A percentile compares a stretch with the other conserved stretches of the same genome.
phyloP scores from a whole-genome alignment of 371 early-diverging fungal genomes.

The Rhizopus delemar region DNA sequence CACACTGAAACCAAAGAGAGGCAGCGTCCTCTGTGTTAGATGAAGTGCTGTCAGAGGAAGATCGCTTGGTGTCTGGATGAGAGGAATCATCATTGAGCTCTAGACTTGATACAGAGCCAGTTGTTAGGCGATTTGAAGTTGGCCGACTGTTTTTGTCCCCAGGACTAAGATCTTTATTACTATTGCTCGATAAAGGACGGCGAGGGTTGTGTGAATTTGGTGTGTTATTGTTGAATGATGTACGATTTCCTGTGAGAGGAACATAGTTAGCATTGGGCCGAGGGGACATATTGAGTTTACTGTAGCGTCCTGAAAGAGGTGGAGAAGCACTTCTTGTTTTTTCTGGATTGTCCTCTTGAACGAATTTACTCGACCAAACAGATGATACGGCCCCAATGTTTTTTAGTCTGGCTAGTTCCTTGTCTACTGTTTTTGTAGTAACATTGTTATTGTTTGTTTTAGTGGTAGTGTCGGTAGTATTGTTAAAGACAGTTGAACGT shows the following conservation, averaged over 20 bases:
- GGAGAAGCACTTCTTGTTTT: conserved; percentile 10
- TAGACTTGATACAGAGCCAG: not conserved
- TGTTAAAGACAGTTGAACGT: conserved; percentile 19
- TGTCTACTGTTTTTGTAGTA: conserved; percentile 21
- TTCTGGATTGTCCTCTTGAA: conserved; percentile 28
- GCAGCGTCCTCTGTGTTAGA: conserved; percentile 14
- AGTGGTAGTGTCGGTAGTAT: not conserved
- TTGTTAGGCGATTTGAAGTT: not conserved
- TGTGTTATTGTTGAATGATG: not conserved
- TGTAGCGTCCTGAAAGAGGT: conserved; percentile 14
- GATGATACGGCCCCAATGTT: conserved; percentile 29
- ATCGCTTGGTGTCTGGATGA: not conserved
- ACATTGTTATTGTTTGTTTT: not conserved
- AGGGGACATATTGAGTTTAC: conserved; percentile 22
- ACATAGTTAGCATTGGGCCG: conserved; percentile 28
- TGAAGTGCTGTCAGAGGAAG: not conserved
- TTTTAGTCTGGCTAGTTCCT: conserved; percentile 29
- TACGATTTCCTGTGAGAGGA: conserved; percentile 16
- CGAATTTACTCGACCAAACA: conserved; percentile 33
- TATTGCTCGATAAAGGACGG: conserved; percentile 3
- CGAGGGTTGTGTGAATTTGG: conserved; percentile 16
- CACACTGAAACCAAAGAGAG: conserved; percentile 27
- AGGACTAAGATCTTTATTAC: conserved; percentile 6
- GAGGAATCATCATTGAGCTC: not conserved
- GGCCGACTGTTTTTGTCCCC: not conserved